A percentile compares a stretch with the other conserved stretches of the same genome.
These are phyloP conservation scores for Salix brachista DNA, from an alignment of 345 rosid genomes.

Conservation along the genomic window DNA sequence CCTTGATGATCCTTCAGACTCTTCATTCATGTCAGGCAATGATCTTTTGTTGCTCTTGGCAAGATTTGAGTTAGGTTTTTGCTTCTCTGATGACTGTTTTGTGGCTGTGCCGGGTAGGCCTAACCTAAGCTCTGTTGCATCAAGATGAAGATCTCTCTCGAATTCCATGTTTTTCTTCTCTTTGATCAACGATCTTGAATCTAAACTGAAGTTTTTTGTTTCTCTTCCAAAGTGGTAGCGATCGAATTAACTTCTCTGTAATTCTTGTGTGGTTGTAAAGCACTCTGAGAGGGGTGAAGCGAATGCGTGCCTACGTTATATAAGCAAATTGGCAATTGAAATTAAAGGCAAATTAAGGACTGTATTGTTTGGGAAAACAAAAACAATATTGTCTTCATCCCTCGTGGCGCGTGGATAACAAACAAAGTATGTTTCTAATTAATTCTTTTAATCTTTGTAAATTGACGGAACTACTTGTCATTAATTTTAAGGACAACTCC, in stretches of 20 bases:
- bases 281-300: background rate
- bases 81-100: conserved; percentile 1
- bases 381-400: background rate
- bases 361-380: background rate
- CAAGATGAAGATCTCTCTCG: conserved; percentile 38
- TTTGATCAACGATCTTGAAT: background rate
- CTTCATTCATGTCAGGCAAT: conserved; percentile 31
- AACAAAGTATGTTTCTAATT: background rate
- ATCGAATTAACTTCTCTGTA: background rate
- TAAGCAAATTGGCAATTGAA: background rate
- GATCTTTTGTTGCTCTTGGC: conserved; percentile 34
- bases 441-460: background rate
- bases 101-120: conserved; percentile 34
- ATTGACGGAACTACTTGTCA: background rate
- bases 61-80: background rate
- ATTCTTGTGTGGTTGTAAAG: background rate
- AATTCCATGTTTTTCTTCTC: conserved; percentile 14
- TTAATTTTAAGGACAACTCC: no score
- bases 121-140: conserved; percentile 46
- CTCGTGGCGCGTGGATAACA: conserved; percentile 18
- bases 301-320: background rate
- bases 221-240: background rate
- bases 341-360: background rate
- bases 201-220: background rate
- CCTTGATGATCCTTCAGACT: background rate